Conservation (phyloP, 148 eudicot genomes). For the Bassia scoparia region DNA sequence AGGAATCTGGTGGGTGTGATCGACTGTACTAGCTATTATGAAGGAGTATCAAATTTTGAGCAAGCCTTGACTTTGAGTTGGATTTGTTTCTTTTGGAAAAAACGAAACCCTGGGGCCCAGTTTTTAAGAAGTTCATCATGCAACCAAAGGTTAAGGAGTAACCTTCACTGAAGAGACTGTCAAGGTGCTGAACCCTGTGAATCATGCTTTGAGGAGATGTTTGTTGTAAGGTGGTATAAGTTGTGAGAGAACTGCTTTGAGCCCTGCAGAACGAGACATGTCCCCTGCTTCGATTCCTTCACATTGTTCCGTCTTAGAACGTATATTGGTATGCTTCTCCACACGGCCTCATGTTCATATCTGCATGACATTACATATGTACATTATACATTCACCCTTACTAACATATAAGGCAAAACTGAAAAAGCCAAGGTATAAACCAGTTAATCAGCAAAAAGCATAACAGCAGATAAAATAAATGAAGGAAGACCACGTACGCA, state of each 20-base stretch:
- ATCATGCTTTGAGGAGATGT: conserved; percentile 72
- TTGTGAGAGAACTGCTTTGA: conserved; percentile 83
- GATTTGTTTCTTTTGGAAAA: conserved; percentile 48
- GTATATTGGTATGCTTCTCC: conserved; percentile 84
- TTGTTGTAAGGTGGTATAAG: conserved; percentile 73
- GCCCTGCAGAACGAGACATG: conserved; percentile 79
- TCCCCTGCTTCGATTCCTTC: conserved; percentile 75
- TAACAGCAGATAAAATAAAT: no score
- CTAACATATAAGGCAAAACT: background rate
- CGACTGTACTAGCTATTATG: conserved; percentile 62
- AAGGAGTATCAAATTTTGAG: conserved; percentile 81
- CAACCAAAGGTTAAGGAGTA: conserved; percentile 61
- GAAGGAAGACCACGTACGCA: no score
- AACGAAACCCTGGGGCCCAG: conserved; percentile 58
- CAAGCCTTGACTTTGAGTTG: conserved; percentile 58
- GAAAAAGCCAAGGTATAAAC: no score
- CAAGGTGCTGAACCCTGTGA: conserved; percentile 74
- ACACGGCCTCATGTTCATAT: conserved; percentile 59
- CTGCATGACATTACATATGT: conserved; percentile 26
- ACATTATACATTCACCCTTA: background rate
- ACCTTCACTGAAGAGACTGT: conserved; percentile 72
- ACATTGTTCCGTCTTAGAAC: conserved; percentile 85
- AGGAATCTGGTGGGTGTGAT: background rate
- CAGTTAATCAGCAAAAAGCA: no score
- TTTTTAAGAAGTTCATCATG: conserved; percentile 72